Percentiles rank a stretch among this genome's conserved stretches.
These are phyloP conservation scores for Malus asiatica DNA, from an alignment of 306 rosid species.

Conservation along the genomic window DNA sequence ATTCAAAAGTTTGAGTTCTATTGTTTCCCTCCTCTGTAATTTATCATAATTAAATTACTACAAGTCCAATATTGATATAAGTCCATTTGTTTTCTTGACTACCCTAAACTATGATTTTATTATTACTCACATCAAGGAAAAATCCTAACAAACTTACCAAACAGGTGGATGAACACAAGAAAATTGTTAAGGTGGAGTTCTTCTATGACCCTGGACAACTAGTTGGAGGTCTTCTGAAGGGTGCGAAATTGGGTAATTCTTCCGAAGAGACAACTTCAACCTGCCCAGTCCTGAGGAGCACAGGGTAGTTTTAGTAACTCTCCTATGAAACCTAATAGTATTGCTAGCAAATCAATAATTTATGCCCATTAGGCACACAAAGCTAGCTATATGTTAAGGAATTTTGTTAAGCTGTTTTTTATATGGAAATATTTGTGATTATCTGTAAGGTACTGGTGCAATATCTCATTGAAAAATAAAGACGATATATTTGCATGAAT, in stretches of 20 bases:
- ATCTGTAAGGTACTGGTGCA: neutral
- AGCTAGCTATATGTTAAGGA: too few species aligned
- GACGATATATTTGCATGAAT: neutral
- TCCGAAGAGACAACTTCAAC: conserved; percentile 23
- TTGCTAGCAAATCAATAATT: neutral
- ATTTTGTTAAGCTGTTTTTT: neutral
- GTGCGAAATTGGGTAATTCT: conserved; percentile 23
- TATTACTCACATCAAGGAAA: too few species aligned
- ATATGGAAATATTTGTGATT: neutral
- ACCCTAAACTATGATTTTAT: too few species aligned
- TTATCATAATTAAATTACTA: too few species aligned
- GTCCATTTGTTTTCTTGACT: too few species aligned
- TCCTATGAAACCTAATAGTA: neutral
- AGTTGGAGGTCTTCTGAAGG: conserved; percentile 54
- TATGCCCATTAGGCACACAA: neutral
- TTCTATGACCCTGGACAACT: conserved; percentile 60
- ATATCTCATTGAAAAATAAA: too few species aligned
- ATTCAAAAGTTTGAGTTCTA: too few species aligned
- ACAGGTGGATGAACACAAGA: neutral
- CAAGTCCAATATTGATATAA: too few species aligned
- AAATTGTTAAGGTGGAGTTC: conserved; percentile 55
- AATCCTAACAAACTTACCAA: neutral
- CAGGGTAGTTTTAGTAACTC: conserved; percentile 22
- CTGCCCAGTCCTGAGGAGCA: conserved; percentile 44
- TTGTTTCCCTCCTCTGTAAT: too few species aligned